Percentiles rank a stretch among this genome's conserved stretches.
Evolutionary conservation across 768 basidiomycete genomes (phyloP).

Genomic region (Kwoniella dejecticola): DNA sequence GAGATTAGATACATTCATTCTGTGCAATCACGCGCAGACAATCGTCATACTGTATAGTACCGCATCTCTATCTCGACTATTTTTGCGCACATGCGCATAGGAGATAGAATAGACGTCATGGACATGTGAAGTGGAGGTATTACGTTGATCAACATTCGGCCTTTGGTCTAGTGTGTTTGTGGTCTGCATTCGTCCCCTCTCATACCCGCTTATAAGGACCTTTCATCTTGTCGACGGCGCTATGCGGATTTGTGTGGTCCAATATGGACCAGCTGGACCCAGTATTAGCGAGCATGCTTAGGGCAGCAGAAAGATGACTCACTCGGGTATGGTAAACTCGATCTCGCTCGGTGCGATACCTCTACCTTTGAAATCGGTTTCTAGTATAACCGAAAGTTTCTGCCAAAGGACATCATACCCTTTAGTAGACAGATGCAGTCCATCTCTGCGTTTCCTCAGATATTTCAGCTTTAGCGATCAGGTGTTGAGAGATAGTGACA

Average conservation of each 20-base stretch:
- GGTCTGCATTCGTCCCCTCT: not conserved
- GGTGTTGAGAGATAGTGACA: too few species aligned
- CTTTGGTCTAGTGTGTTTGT: not conserved
- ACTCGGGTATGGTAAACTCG: conserved; percentile 10
- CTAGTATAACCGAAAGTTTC: not conserved
- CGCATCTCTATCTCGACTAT: too few species aligned
- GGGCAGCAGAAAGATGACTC: not conserved
- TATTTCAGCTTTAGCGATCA: too few species aligned
- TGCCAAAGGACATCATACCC: conserved; percentile 1
- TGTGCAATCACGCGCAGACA: too few species aligned
- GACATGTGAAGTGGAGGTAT: conserved; percentile 3
- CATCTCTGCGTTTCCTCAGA: not conserved
- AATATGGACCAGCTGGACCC: not conserved
- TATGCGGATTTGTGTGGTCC: conserved; percentile 1
- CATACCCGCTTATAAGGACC: conserved; percentile 3
- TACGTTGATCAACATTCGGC: not conserved
- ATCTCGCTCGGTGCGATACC: conserved; percentile 3
- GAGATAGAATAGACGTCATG: conserved; percentile 9
- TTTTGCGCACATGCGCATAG: too few species aligned
- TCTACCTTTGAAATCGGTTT: conserved; percentile 3
- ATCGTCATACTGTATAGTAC: too few species aligned
- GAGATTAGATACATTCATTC: too few species aligned
- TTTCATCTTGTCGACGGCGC: conserved; percentile 9
- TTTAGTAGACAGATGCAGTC: conserved; percentile 3
- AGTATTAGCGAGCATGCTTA: too few species aligned